phyloP scores from a whole-genome alignment of 1,284 basidiomycete genomes.

The Amylostereum areolatum region DNA sequence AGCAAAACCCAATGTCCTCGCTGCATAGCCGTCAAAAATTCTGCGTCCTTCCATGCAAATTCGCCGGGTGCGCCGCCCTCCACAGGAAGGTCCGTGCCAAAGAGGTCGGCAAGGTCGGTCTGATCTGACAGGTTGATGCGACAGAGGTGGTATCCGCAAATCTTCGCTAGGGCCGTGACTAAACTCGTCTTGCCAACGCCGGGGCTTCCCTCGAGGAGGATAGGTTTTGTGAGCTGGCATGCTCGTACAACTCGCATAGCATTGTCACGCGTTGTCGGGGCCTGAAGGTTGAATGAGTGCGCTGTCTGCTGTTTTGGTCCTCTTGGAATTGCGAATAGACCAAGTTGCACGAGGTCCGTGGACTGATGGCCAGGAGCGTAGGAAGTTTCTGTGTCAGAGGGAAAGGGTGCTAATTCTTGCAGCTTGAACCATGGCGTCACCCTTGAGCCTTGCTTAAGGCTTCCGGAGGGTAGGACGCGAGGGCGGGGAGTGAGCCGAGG shows the following conservation, averaged over 20 bases:
- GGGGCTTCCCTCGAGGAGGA: slow-evolving; percentile 95
- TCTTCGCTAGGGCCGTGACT: slow-evolving; percentile 80
- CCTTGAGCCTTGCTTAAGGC: slow-evolving; percentile 42
- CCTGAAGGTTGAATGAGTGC: slow-evolving; percentile 76
- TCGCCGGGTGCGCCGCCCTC: slow-evolving; percentile 90
- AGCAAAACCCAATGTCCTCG: slow-evolving; percentile 95
- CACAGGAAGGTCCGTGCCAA: slow-evolving; percentile 94
- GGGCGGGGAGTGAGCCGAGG: slow-evolving; percentile 69
- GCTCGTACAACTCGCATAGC: slow-evolving; percentile 88
- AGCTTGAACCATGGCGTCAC: slow-evolving; percentile 43
- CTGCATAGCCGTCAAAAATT: slow-evolving; percentile 91
- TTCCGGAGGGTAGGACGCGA: slow-evolving; percentile 47
- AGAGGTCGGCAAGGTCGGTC: slow-evolving; percentile 94
- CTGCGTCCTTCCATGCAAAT: slow-evolving; percentile 97
- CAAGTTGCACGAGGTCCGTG: slow-evolving; percentile 50
- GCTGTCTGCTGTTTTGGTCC: slow-evolving; percentile 38
- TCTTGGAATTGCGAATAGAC: slow-evolving; percentile 68
- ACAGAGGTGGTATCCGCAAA: slow-evolving; percentile 76
- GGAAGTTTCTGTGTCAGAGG: slow-evolving; percentile 15
- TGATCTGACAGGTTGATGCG: slow-evolving; percentile 99
- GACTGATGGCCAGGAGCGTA: slow-evolving; percentile 30
- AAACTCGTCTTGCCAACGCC: slow-evolving; percentile 99
- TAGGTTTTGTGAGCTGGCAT: slow-evolving; percentile 86
- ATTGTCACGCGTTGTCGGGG: slow-evolving; percentile 87
- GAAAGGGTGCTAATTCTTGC: slow-evolving; percentile 45